Conservation (phyloP, 306 rosid genomes). For the Fragaria vesca region DNA sequence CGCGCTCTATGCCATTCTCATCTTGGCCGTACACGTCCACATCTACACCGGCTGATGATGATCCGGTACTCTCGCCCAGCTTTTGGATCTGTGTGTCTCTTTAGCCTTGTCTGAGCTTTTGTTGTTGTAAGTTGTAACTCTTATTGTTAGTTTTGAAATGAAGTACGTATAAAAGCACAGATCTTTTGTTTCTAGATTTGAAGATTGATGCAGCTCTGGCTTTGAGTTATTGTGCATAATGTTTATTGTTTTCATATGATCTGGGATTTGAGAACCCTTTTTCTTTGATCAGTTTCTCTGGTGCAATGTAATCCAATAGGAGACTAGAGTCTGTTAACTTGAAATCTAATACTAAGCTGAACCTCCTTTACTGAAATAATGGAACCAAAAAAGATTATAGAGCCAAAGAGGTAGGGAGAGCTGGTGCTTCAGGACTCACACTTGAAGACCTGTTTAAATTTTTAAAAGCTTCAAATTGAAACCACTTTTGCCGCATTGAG, state of each 20-base stretch:
- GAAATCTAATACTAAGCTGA: not conserved
- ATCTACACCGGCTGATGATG: conserved; percentile 70
- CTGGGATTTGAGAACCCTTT: not conserved
- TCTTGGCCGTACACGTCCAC: conserved; percentile 72
- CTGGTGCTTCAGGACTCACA: not conserved
- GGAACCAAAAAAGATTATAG: not conserved
- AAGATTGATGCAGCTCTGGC: not conserved
- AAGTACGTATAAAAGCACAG: not conserved
- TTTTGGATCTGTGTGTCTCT: not conserved
- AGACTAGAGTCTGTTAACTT: not conserved
- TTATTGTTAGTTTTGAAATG: not conserved
- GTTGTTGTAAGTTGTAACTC: not conserved
- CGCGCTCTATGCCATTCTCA: conserved; percentile 59
- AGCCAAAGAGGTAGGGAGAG: not conserved
- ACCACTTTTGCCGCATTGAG: not conserved
- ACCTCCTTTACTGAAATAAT: not conserved
- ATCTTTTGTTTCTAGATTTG: not conserved
- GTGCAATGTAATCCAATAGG: not conserved
- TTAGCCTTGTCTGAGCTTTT: not conserved
- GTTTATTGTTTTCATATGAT: not conserved
- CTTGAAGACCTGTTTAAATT: no score
- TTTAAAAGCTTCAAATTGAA: not conserved
- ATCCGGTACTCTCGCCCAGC: conserved; percentile 8
- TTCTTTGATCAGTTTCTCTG: not conserved
- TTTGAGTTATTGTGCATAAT: not conserved